Evolutionary conservation across 768 basidiomycete species (phyloP), one percentile per base, ranked within the genome.

Genomic region (Inosperma sp.): DNA sequence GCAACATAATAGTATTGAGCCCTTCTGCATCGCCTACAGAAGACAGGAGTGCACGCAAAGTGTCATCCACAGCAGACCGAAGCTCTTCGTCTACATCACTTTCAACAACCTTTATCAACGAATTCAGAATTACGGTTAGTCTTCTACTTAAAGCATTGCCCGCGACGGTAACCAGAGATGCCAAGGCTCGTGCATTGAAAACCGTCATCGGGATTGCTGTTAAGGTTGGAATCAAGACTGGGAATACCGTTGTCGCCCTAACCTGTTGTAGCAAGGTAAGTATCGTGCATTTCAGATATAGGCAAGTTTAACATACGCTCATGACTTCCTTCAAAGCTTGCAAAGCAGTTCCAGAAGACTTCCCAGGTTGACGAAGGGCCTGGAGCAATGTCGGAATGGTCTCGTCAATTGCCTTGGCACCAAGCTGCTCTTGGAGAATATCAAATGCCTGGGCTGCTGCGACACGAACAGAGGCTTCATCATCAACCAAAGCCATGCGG

Each of bases 361-460:
- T 87, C 4, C 94, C 94, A 12, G 93, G 92, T 66, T 93, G 88
- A 14, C 91, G 84, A 29, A 98, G 83, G 2, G 95, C 95, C 59
- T 93, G 93, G 47, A 99, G 66, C 0, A 98, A 68, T 0, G 95
- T 98, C 0, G 96, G 95, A 52, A 98, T 97, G 0, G 93, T 98
- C 69, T 94, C 82, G 62, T 98, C 95, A 55, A 97, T 94, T 5
- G 94, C 93, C 62, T 86, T 89, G 25, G 82, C 77, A 6, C 95
- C 96, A 33, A 97, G 78, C 59, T 86, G 79, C 55, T 94, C 90
- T 71, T 97, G 95, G n/a, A 97, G 77, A 4, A 83, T 80, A 64
- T 98, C 96, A 67, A 99, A 79, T n/a, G 78, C 75, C 58, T 74
- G 85, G 0, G 94, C 95, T 5, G 94, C 95, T 0, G 95, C 94